phyloP scores from a whole-genome alignment of 23 red algal genomes.

The Gracilaria caudata region DNA sequence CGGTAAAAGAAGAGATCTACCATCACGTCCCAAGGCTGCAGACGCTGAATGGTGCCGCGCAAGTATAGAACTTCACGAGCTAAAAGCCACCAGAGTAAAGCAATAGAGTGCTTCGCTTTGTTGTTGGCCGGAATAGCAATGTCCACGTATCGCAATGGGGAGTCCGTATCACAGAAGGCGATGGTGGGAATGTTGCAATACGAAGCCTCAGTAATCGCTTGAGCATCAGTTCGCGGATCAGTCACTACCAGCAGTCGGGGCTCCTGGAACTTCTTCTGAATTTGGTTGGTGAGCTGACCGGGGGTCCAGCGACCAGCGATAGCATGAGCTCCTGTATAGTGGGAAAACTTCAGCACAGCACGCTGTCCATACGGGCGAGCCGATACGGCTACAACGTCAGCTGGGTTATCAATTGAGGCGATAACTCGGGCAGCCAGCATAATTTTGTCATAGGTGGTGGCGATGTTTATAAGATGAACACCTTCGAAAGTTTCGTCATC shows the following conservation, averaged over 20 bases:
- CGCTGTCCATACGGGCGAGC: slow-evolving; percentile 97
- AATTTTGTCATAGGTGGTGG: slow-evolving; percentile 95
- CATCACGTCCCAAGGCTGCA: slow-evolving; percentile 94
- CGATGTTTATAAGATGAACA: slow-evolving; percentile 94
- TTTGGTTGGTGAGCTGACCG: slow-evolving; percentile 99
- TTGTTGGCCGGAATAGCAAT: slow-evolving; percentile 99
- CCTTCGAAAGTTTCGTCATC: slow-evolving; percentile 8
- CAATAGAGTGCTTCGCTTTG: slow-evolving; percentile 89
- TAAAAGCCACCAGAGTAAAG: slow-evolving; percentile 95
- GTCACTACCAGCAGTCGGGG: slow-evolving; percentile 97
- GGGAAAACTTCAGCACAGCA: slow-evolving; percentile 98
- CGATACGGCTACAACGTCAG: slow-evolving; percentile 95
- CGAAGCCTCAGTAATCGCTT: slow-evolving; percentile 91
- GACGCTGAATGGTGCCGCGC: slow-evolving; percentile 78
- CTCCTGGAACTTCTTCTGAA: slow-evolving; percentile 90
- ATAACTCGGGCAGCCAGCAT: slow-evolving; percentile 96
- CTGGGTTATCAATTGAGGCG: slow-evolving; percentile 90
- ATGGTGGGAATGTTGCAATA: slow-evolving; percentile 97
- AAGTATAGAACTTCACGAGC: slow-evolving; percentile 91
- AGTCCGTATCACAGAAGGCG: slow-evolving; percentile 99
- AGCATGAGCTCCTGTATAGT: slow-evolving; percentile 87
- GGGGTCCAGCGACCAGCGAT: slow-evolving; percentile 98
- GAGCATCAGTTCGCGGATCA: slow-evolving; percentile 93
- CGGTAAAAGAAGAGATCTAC: slow-evolving; percentile 99
- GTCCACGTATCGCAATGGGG: slow-evolving; percentile 89